Evolutionary conservation across 352 stramenopile genomes (phyloP).

Genomic region (Phytopythium kandeliae): DNA sequence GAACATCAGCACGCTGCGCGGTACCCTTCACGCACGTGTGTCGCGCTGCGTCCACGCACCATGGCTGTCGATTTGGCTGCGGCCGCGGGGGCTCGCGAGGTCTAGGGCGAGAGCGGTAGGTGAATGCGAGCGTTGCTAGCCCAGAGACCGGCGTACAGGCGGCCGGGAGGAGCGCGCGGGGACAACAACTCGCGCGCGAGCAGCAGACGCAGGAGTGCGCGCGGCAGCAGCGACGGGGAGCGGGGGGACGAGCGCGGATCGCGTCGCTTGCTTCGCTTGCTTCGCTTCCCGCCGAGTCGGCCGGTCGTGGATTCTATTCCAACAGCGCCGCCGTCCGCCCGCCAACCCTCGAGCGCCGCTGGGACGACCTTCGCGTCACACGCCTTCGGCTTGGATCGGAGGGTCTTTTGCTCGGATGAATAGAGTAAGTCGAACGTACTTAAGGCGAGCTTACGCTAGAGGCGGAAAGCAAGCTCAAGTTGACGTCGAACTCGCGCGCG

Average conservation of each 20-base stretch:
- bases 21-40: too few species aligned
- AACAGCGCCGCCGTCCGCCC: not conserved
- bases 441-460: not conserved
- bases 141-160: not conserved
- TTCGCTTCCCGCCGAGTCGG: not conserved
- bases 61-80: not conserved
- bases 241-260: not conserved
- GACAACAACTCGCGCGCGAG: not conserved
- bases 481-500: constrained; percentile 3
- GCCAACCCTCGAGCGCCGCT: not conserved
- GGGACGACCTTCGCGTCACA: constrained; percentile 8
- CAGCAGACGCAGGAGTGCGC: not conserved
- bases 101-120: not conserved
- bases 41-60: not conserved
- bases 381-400: not conserved
- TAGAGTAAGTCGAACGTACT: not conserved
- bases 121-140: not conserved
- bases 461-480: constrained; percentile 7
- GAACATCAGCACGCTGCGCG: too few species aligned
- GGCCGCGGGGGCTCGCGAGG: not conserved
- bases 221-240: not conserved
- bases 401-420: not conserved
- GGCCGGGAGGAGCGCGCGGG: not conserved
- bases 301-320: constrained; percentile 3
- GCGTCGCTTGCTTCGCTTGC: not conserved